phyloP scores from a whole-genome alignment of 371 early-diverging fungal genomes.

The Polyrhizophydium stewartii region DNA sequence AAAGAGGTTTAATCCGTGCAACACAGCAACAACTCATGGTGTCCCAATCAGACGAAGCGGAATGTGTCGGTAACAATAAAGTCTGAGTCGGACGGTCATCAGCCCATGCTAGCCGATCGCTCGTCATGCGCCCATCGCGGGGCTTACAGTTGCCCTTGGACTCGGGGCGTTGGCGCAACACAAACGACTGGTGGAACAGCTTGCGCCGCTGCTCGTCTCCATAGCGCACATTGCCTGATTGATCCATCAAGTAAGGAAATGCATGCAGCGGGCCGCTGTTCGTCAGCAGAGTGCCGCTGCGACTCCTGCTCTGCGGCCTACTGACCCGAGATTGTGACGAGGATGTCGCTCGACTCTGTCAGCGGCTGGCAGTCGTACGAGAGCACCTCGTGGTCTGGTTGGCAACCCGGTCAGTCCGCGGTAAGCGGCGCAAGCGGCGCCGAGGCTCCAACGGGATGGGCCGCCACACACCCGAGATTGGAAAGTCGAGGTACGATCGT shows the following conservation, averaged over 20 bases:
- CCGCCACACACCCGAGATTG: conserved; percentile 37
- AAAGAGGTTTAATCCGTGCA: too few relatives aligned
- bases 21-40: too few relatives aligned
- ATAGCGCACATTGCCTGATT: conserved; percentile 55
- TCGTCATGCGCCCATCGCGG: too few relatives aligned
- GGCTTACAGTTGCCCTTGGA: conserved; percentile 26
- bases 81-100: conserved; percentile 13
- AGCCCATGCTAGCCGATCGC: too few relatives aligned
- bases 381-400: conserved; percentile 51
- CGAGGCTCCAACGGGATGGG: not conserved
- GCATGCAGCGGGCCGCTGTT: conserved; percentile 20
- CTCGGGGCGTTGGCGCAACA: conserved; percentile 55
- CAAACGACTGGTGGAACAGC: conserved; percentile 63
- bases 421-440: not conserved
- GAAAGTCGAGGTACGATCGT: conserved; percentile 55
- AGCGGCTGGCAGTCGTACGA: conserved; percentile 68
- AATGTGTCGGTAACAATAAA: conserved; percentile 31
- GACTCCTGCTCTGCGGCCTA: not conserved
- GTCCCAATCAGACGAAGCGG: conserved; percentile 24
- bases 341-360: conserved; percentile 48
- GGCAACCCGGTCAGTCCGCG: not conserved
- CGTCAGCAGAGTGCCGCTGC: conserved; percentile 9
- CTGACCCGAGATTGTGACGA: conserved; percentile 40
- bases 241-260: conserved; percentile 6
- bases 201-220: conserved; percentile 48